These are phyloP conservation scores for Fusarium tupiense DNA, from an alignment of 2,329 filamentous ascomycete genomes.

Conservation along the genomic window DNA sequence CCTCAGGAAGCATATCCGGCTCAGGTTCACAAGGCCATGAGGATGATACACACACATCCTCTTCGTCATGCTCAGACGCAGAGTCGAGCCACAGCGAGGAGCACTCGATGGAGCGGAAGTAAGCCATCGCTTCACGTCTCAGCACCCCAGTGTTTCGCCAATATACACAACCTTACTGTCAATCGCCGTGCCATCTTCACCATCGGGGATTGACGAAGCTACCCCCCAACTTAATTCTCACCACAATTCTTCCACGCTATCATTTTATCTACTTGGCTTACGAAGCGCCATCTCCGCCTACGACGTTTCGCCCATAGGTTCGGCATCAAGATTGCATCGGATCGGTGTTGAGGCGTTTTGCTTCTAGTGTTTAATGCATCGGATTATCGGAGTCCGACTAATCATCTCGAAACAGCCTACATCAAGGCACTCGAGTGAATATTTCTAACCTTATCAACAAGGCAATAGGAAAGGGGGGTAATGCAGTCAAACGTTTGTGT, in stretches of 20 bases:
- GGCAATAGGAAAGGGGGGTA: constrained; percentile 18
- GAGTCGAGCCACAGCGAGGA: constrained; percentile 50
- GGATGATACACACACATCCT: constrained; percentile 48
- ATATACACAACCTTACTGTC: neutral
- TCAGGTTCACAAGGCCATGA: constrained; percentile 48
- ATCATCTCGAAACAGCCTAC: constrained; percentile 27
- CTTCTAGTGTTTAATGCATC: constrained; percentile 32
- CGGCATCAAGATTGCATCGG: constrained; percentile 48
- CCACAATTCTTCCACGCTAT: constrained; percentile 11
- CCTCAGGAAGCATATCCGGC: constrained; percentile 54
- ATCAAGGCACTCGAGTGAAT: constrained; percentile 16
- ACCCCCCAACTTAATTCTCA: constrained; percentile 6
- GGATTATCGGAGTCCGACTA: constrained; percentile 32
- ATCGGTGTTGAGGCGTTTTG: constrained; percentile 46
- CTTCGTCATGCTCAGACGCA: constrained; percentile 51
- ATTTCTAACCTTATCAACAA: constrained; percentile 14
- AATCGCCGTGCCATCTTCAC: neutral
- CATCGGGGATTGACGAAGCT: neutral
- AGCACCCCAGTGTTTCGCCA: neutral
- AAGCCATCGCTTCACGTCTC: neutral
- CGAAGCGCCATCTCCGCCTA: constrained; percentile 38
- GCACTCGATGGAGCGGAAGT: constrained; percentile 37
- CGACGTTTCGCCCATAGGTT: constrained; percentile 33
- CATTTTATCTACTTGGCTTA: constrained; percentile 36
- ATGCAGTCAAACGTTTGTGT: constrained; percentile 21